These are phyloP conservation scores for Penicillium glabrum DNA, from an alignment of 2,329 filamentous ascomycete genomes.

Conservation along the genomic window DNA sequence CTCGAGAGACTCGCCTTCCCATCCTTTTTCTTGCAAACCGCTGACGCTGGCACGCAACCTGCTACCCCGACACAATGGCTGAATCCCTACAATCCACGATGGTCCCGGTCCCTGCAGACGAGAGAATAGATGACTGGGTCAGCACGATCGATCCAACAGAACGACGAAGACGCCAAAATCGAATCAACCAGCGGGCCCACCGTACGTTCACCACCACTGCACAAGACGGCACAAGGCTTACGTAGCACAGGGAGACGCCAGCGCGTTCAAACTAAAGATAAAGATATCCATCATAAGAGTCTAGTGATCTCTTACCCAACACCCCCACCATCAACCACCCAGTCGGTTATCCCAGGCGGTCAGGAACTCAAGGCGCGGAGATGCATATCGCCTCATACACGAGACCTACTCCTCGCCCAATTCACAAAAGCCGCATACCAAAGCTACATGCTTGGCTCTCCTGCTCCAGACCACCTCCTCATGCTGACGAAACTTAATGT, in stretches of 20 bases:
- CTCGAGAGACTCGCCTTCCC: not conserved
- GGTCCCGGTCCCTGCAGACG: not conserved
- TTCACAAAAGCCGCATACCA: conserved; percentile 24
- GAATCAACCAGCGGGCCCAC: conserved; percentile 32
- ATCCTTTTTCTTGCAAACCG: not conserved
- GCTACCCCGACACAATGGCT: conserved; percentile 1
- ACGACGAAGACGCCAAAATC: conserved; percentile 30
- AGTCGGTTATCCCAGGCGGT: not conserved
- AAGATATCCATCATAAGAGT: conserved; percentile 14
- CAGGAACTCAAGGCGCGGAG: not conserved
- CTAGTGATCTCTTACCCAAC: not conserved
- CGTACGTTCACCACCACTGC: conserved; percentile 15
- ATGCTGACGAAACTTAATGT: conserved; percentile 36
- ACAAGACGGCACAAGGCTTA: not conserved
- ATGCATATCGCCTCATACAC: not conserved
- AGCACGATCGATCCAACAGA: conserved; percentile 27
- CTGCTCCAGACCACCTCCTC: conserved; percentile 34
- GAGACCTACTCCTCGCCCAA: conserved; percentile 7
- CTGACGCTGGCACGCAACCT: conserved; percentile 3
- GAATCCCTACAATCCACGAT: not conserved
- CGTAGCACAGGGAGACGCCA: conserved; percentile 21
- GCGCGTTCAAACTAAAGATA: conserved; percentile 11
- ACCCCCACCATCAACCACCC: not conserved
- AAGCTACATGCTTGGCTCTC: conserved; percentile 26
- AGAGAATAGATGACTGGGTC: conserved; percentile 25